Conservation (phyloP, 768 basidiomycete genomes). For the Vararia minispora region DNA sequence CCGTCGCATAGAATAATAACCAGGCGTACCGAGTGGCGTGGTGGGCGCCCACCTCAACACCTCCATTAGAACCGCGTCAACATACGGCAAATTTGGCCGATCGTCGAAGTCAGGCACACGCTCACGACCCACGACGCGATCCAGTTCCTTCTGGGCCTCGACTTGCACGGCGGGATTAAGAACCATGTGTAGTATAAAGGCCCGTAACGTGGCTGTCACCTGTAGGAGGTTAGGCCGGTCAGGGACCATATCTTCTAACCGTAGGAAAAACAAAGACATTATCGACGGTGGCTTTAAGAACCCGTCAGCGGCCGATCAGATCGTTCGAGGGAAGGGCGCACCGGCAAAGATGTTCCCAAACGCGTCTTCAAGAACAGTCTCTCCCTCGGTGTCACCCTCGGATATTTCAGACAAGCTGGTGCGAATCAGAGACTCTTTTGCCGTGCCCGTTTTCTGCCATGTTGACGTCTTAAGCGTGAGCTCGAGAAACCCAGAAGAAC, state of each 20-base stretch:
- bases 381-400: background rate
- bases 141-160: conserved; percentile 20
- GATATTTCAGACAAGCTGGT: background rate
- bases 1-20: background rate
- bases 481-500: no score
- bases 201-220: conserved; percentile 13
- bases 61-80: conserved; percentile 17
- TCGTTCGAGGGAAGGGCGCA: background rate
- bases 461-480: no score
- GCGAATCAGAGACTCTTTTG: conserved; percentile 1
- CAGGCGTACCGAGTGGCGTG: conserved; percentile 11
- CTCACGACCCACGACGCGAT: conserved; percentile 14
- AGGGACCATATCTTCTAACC: background rate
- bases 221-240: background rate
- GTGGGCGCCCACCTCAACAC: conserved; percentile 16
- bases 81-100: conserved; percentile 15
- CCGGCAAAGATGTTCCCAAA: conserved; percentile 6
- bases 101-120: conserved; percentile 20
- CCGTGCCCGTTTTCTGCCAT: conserved; percentile 1
- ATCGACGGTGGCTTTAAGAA: conserved; percentile 2
- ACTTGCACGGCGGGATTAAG: conserved; percentile 17
- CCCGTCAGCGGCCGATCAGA: background rate
- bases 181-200: conserved; percentile 18
- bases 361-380: conserved; percentile 1
- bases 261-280: conserved; percentile 1